Conservation (phyloP, 2,329 filamentous ascomycete species). For the Cryphonectria parasitica region DNA sequence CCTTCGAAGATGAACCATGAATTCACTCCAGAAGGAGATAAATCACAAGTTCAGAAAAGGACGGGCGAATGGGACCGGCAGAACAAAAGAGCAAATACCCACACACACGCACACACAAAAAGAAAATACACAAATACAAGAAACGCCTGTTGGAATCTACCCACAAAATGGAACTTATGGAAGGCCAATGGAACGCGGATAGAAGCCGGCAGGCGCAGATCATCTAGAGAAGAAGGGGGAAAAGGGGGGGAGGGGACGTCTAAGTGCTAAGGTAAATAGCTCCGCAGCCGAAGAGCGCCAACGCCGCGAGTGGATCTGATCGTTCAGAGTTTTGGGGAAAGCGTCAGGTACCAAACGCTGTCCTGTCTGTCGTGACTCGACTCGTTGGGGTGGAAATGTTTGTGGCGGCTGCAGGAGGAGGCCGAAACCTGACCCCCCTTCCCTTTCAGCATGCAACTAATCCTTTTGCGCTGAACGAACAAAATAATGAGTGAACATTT, state of each 20-base stretch:
- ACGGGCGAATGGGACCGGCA: background rate
- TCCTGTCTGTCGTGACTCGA: background rate
- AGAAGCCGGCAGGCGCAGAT: constrained; percentile 2
- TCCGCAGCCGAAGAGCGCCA: background rate
- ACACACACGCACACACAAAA: no score
- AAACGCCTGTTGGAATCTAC: background rate
- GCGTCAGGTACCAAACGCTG: constrained; percentile 13
- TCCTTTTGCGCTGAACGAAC: background rate
- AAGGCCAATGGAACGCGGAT: constrained; percentile 12
- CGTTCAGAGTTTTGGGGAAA: constrained; percentile 1
- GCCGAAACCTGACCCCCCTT: background rate
- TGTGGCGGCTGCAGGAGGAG: background rate
- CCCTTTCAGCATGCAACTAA: background rate
- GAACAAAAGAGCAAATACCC: no score
- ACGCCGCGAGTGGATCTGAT: background rate
- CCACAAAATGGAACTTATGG: background rate
- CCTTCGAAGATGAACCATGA: background rate
- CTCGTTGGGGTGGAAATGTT: background rate
- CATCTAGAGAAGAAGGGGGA: background rate
- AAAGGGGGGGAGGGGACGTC: background rate
- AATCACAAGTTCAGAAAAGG: background rate
- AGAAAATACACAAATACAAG: background rate
- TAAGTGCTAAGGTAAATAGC: background rate
- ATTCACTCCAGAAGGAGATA: no score
- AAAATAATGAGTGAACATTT: background rate